phyloP scores from a whole-genome alignment of 345 rosid species.

The Eucalyptus victrix region DNA sequence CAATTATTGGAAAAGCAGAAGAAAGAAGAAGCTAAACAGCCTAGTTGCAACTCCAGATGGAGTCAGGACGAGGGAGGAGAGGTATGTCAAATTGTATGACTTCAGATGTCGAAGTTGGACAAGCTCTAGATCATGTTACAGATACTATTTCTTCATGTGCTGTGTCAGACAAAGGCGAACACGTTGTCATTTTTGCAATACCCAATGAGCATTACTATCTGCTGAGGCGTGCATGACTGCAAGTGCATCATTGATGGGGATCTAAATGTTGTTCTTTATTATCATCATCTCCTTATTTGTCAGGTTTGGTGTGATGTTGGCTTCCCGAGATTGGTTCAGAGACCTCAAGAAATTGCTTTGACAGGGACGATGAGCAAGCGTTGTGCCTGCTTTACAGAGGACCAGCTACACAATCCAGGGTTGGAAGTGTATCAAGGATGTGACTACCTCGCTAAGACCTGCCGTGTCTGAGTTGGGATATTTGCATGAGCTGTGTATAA shows the following conservation, averaged over 20 bases:
- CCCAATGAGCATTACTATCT: background rate
- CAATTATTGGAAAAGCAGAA: conserved; percentile 89
- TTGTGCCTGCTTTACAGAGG: conserved; percentile 74
- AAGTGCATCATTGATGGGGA: background rate
- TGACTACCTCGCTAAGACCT: conserved; percentile 51
- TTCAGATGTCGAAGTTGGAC: background rate
- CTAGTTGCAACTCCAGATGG: conserved; percentile 88
- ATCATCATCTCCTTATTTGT: background rate
- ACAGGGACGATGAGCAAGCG: conserved; percentile 88
- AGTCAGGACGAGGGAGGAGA: conserved; percentile 88
- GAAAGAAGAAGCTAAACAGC: conserved; percentile 81
- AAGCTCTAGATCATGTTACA: background rate
- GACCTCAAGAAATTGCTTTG: conserved; percentile 85
- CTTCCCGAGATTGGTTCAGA: conserved; percentile 77
- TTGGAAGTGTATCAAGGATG: conserved; percentile 78
- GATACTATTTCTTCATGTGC: background rate
- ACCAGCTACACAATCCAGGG: conserved; percentile 57
- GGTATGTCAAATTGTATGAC: conserved; percentile 16
- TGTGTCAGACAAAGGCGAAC: background rate
- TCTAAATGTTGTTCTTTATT: background rate
- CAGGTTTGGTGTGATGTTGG: conserved; percentile 97
- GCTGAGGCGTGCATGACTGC: background rate
- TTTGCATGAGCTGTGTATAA: background rate
- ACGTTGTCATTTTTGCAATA: background rate
- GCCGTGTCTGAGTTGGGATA: conserved; percentile 33